These are phyloP conservation scores for Aspergillus puulaauensis DNA, from an alignment of 2,329 filamentous ascomycete genomes.

Conservation along the genomic window DNA sequence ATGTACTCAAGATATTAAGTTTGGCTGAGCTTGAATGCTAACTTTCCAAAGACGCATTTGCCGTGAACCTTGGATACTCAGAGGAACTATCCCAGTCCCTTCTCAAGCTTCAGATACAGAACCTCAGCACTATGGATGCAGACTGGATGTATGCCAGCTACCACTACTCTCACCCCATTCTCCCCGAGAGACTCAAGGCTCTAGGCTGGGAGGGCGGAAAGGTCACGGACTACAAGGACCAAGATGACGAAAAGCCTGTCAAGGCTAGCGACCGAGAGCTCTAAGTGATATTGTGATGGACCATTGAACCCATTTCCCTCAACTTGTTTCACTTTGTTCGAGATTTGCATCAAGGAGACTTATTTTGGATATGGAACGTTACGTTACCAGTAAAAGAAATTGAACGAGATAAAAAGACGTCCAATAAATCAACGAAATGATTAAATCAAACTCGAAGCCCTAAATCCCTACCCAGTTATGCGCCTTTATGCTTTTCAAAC, in stretches of 20 bases:
- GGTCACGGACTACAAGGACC: slow-evolving; percentile 47
- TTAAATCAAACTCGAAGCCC: not conserved
- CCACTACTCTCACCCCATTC: slow-evolving; percentile 96
- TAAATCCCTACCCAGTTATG: not conserved
- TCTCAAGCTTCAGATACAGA: slow-evolving; percentile 97
- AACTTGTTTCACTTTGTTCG: slow-evolving; percentile 3
- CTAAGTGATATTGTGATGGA: slow-evolving; percentile 41
- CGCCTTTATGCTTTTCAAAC: slow-evolving; percentile 15
- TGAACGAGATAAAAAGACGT: not conserved
- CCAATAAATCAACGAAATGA: not conserved
- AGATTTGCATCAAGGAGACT: not conserved
- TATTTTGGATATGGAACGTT: not conserved
- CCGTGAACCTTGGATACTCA: slow-evolving; percentile 78
- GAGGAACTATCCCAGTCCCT: slow-evolving; percentile 80
- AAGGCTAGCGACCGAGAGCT: slow-evolving; percentile 76
- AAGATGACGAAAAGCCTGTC: slow-evolving; percentile 59
- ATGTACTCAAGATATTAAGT: slow-evolving; percentile 25
- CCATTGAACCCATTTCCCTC: not conserved
- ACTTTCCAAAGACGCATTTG: slow-evolving; percentile 68
- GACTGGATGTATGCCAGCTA: slow-evolving; percentile 99
- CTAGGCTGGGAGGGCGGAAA: slow-evolving; percentile 75
- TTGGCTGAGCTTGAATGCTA: slow-evolving; percentile 14
- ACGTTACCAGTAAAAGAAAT: not conserved
- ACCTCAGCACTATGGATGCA: slow-evolving; percentile 96
- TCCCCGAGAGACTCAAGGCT: slow-evolving; percentile 88